Conservation (phyloP, 768 basidiomycete species). For the Paxillus ammoniavirescens region DNA sequence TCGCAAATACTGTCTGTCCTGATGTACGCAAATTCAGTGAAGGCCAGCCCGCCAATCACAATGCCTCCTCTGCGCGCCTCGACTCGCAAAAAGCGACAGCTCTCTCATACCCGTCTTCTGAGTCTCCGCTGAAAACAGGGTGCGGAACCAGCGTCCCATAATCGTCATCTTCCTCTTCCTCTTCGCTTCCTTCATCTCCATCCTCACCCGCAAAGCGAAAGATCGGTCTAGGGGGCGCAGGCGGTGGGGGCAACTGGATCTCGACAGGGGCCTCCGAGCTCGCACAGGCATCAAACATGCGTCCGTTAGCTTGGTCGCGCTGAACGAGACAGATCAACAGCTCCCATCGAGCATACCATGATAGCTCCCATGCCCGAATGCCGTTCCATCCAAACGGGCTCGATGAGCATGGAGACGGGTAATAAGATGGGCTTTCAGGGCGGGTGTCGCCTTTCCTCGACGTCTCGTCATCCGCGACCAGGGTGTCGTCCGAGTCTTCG, state of each 20-base stretch:
- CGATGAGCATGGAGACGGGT: slow-evolving; percentile 8
- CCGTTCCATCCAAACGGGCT: slow-evolving; percentile 9
- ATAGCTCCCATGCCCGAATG: slow-evolving; percentile 39
- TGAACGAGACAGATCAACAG: slow-evolving; percentile 45
- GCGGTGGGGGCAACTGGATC: neutral
- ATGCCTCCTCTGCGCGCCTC: neutral
- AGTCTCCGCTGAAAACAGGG: slow-evolving; percentile 14
- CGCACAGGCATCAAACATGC: neutral
- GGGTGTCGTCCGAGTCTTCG: slow-evolving; percentile 56
- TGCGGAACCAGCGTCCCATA: slow-evolving; percentile 23
- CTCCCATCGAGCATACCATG: slow-evolving; percentile 57
- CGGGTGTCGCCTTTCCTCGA: slow-evolving; percentile 1
- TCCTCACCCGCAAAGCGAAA: slow-evolving; percentile 24
- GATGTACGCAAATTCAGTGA: slow-evolving; percentile 8
- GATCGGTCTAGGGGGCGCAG: slow-evolving; percentile 6
- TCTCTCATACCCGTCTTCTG: slow-evolving; percentile 26
- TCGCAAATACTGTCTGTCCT: neutral
- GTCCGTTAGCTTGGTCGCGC: slow-evolving; percentile 22
- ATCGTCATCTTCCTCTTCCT: slow-evolving; percentile 29
- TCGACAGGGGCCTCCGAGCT: neutral
- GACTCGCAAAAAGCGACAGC: slow-evolving; percentile 24
- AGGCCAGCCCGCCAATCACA: neutral
- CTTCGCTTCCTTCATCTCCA: slow-evolving; percentile 15
- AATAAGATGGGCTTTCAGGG: neutral
- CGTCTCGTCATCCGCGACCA: slow-evolving; percentile 46